phyloP scores from a whole-genome alignment of 345 rosid species.

The Euphorbia peplus region DNA sequence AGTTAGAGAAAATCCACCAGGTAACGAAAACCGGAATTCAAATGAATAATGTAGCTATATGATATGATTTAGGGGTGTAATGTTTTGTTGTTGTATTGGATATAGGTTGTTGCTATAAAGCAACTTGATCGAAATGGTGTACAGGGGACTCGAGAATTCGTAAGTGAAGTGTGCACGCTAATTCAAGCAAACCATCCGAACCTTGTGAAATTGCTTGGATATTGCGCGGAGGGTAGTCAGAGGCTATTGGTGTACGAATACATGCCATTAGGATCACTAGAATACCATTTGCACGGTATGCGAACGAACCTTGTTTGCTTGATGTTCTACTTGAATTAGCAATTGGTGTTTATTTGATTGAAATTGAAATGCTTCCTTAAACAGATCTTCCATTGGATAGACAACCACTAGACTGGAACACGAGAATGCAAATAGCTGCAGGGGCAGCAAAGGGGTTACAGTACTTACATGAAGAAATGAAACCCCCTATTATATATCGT shows the following conservation, averaged over 20 bases:
- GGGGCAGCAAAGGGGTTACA: constrained; percentile 48
- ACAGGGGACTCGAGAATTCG: constrained; percentile 43
- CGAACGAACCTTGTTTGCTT: not conserved
- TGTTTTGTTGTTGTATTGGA: constrained; percentile 5
- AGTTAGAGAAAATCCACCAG: constrained; percentile 50
- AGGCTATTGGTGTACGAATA: constrained; percentile 45
- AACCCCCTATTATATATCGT: constrained; percentile 42
- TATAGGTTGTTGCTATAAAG: constrained; percentile 43
- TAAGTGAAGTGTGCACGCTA: constrained; percentile 35
- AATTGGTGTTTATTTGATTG: not conserved
- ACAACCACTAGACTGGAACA: constrained; percentile 41
- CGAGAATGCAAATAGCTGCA: constrained; percentile 46
- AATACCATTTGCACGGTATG: constrained; percentile 43
- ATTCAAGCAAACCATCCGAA: constrained; percentile 40
- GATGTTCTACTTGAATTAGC: not conserved
- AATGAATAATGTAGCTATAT: not conserved
- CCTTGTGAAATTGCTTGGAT: constrained; percentile 43
- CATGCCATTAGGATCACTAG: constrained; percentile 49
- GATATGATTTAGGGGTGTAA: not conserved
- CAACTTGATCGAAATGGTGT: constrained; percentile 42
- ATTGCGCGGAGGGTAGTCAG: constrained; percentile 41
- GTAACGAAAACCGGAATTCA: constrained; percentile 22
- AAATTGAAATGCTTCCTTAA: not conserved
- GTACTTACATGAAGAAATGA: constrained; percentile 39
- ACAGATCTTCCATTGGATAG: constrained; percentile 31